Evolutionary conservation across 768 basidiomycete genomes (phyloP), one percentile per base, ranked within the genome.

Genomic region (Coprinopsis marcescibilis): DNA sequence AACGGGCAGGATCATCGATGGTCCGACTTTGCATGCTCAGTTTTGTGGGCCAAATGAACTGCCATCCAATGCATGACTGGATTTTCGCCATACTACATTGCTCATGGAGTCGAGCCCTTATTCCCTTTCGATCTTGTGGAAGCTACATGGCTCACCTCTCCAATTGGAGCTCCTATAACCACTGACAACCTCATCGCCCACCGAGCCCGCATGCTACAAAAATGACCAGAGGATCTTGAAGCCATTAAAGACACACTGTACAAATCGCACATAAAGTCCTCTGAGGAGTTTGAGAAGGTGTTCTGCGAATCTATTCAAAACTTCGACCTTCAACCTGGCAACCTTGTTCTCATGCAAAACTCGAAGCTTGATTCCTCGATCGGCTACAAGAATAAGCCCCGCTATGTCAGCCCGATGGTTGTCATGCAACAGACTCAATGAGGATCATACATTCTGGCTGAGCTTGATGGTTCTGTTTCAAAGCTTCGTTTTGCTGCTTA

Each of bases 1-100:
- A 55, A 60, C 1, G 62, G 62, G 1, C 48, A 67, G 26, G 50
- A 58, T 8, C 33, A 46, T 0, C 58, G 62, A 30, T 76, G 73
- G 72, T 51, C n/a, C 13, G 17, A 21, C 4, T 17, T 34, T 17
- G 32, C 26, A 17, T 15, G 12, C 13, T 38, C n/a, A 19, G 10
- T 38, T 7, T 23, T 39, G 32, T 38, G 41, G 41, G 41, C 26
- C 13, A 27, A 43, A 15, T 14, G 26, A n/a, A 29, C 30, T 12
- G 19, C 26, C 11, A 29, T 25, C 4, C 21, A 25, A 12, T 17
- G 26, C 11, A 12, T n/a, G 4, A 43, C 41, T 4, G 41, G 41
- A 29, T 29, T 26, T 29, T 43, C 26, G 25, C 41, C 41, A 3
- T 43, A 26, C 26, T 43, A 12, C 23, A 25, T 25, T 4, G 41